Conservation (phyloP, 192 early-diverging fungal species). For the Coemansia sp. region DNA sequence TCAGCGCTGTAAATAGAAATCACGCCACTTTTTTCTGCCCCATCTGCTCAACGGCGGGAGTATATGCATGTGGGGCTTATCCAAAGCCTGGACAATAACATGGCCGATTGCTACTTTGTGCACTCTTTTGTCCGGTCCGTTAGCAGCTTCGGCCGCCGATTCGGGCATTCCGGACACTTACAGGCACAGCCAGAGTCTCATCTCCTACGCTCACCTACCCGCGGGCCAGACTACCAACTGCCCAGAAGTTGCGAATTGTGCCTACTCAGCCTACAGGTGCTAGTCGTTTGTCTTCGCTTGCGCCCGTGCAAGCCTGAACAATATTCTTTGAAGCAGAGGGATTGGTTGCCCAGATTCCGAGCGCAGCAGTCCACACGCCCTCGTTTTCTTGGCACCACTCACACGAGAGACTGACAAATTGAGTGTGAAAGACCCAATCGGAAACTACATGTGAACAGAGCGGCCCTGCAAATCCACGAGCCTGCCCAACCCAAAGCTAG, state of each 20-base stretch:
- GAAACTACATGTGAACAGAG: conserved; percentile 8
- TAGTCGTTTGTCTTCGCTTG: not conserved
- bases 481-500: not conserved
- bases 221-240: not conserved
- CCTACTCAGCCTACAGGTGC: not conserved
- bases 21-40: conserved; percentile 6
- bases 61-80: not conserved
- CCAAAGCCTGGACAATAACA: not conserved
- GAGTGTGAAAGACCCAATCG: conserved; percentile 1
- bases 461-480: conserved; percentile 6
- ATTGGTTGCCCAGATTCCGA: not conserved
- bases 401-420: not conserved
- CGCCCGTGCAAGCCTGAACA: not conserved
- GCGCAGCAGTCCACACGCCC: conserved; percentile 2
- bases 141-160: not conserved
- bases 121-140: not conserved
- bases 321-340: not conserved
- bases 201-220: not conserved
- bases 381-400: not conserved
- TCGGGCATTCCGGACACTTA: not conserved
- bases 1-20: not conserved
- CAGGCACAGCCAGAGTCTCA: not conserved
- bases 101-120: not conserved
- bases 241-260: not conserved
- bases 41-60: not conserved